Evolutionary conservation across 1,139 yeast species (phyloP), one percentile per base, ranked within the genome.

Genomic region (Debaryomyces nepalensis): DNA sequence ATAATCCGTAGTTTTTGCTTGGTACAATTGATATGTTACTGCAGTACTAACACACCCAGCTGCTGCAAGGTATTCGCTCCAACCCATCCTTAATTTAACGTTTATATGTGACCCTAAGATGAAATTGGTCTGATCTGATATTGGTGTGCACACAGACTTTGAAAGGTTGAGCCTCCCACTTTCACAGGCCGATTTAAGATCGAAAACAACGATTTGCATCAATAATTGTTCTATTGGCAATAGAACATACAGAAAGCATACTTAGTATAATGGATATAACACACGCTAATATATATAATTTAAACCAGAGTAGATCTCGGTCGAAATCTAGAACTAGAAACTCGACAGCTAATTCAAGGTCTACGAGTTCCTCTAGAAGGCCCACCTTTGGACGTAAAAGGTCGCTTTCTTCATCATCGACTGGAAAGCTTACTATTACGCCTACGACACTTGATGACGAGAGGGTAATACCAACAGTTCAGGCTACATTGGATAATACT

Each of bases 401-500:
- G 46, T 66, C 74, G 5, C 56, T 68, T 27, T 66, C 69, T 3
- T 58, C 66, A 4, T 50, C 65, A 0, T 64, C 70, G 2, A 48
- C 62, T 15, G 50, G 51, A 21, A 61, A 51, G 40, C 45, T 64
- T n/a, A 51, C 48, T 14, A 48, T 66, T 5, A 59, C 66, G 5
- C 62, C 68, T 7, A 62, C 73, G 1, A 43, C 52, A 11, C 52
- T 68, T 34, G 64, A 65, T 37, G 49, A 51, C 18, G 70, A 64
- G 16, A 61, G 61, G 32, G 48, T 61, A 4, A 60, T 73, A 11
- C 76, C 77, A 14, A 59, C 73, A 5, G 67, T 74, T 2, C 59
- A 61, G 27, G 79, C 75, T 2, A 58, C 57, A 3, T 64, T 88
- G 42, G 96, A 88, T 58, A 82, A 84, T 53, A 64, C 88, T 2